Conservation (phyloP, 23 red algal genomes). For the Gracilaria gracilis region DNA sequence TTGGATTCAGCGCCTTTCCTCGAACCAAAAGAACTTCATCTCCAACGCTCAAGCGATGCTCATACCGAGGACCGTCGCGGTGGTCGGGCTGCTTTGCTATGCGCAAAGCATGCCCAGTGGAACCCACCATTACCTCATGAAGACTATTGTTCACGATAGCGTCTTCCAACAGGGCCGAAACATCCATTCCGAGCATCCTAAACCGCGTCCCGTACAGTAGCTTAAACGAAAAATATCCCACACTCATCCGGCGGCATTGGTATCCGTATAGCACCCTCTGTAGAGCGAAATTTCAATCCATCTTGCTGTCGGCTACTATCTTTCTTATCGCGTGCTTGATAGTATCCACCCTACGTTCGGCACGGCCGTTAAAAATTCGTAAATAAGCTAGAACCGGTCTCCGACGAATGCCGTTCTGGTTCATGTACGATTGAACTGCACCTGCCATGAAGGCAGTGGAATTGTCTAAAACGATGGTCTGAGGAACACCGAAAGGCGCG, state of each 20-base stretch:
- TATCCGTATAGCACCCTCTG: not conserved
- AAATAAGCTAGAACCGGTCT: slow-evolving; percentile 13
- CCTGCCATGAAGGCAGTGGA: not conserved
- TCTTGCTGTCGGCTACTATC: not conserved
- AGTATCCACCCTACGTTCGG: slow-evolving; percentile 33
- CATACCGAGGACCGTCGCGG: too few species aligned
- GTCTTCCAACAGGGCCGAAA: too few species aligned
- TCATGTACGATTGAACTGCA: not conserved
- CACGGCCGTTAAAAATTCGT: slow-evolving; percentile 26
- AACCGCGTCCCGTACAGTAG: not conserved
- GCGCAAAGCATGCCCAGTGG: too few species aligned
- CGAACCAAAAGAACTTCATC: too few species aligned
- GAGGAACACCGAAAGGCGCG: not conserved
- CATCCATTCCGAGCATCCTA: too few species aligned
- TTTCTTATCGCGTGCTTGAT: slow-evolving; percentile 5
- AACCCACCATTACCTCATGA: too few species aligned
- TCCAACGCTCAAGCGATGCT: too few species aligned
- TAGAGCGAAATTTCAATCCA: not conserved
- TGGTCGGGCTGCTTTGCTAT: too few species aligned
- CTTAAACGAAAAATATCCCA: not conserved
- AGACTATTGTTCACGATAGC: too few species aligned
- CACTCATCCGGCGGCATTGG: not conserved
- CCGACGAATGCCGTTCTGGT: not conserved
- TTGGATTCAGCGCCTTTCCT: too few species aligned
- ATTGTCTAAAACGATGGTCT: slow-evolving; percentile 18